Percentiles rank a stretch among this genome's conserved stretches.
Conservation (phyloP, 106 monocot genomes). For the Platanthera guangdongensis region DNA sequence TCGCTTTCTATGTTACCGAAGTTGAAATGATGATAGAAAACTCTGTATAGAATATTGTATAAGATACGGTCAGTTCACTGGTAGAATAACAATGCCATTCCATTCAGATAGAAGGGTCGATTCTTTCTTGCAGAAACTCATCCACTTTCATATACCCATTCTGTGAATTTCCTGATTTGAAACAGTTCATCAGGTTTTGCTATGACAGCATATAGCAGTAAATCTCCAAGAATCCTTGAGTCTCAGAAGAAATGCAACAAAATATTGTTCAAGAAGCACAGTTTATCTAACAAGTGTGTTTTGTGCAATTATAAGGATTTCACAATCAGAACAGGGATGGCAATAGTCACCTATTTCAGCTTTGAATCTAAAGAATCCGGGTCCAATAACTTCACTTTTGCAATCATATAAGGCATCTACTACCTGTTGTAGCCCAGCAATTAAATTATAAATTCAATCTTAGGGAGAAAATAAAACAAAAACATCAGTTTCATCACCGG, state of each 20-base stretch:
- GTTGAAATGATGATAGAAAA: no score
- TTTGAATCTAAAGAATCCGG: slow-evolving; percentile 99
- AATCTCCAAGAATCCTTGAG: not conserved
- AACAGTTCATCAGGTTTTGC: not conserved
- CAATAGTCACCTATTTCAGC: slow-evolving; percentile 78
- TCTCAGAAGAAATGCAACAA: not conserved
- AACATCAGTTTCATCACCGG: slow-evolving; percentile 43
- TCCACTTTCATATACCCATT: no score
- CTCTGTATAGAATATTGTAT: no score
- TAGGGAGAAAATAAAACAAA: slow-evolving; percentile 3
- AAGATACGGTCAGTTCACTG: no score
- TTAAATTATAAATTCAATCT: slow-evolving; percentile 4
- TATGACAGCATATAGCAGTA: not conserved
- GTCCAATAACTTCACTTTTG: slow-evolving; percentile 99
- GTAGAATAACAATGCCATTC: no score
- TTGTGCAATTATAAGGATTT: not conserved
- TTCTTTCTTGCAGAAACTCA: no score
- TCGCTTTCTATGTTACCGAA: no score
- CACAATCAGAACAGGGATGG: not conserved
- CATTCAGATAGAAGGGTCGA: no score
- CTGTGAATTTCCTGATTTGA: not conserved
- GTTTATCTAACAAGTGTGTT: not conserved
- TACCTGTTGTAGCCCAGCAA: slow-evolving; percentile 33
- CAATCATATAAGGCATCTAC: slow-evolving; percentile 98
- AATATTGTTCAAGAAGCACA: not conserved